Conservation (phyloP, 441 rosid species). For the Erodium moschatum region DNA sequence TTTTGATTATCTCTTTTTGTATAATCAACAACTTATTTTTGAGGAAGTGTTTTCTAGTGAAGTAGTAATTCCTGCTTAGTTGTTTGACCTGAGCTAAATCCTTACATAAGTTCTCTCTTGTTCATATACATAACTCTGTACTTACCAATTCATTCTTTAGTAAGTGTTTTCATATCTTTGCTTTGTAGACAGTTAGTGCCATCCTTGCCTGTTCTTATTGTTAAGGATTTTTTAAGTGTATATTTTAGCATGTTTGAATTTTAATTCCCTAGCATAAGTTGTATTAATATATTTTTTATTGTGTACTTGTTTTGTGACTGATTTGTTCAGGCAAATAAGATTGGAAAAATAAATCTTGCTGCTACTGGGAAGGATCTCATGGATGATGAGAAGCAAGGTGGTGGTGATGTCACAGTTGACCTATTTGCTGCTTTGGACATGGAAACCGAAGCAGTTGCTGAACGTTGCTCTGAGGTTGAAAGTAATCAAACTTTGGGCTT, state of each 20-base stretch:
- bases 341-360: constrained; percentile 97
- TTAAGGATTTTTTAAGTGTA: neutral
- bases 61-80: neutral
- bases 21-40: neutral
- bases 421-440: constrained; percentile 83
- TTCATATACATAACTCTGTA: neutral
- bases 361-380: constrained; percentile 99
- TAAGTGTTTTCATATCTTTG: neutral
- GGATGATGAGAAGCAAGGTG: constrained; percentile 99
- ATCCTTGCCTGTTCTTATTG: neutral
- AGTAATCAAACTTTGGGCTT: constrained; percentile 90
- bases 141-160: neutral
- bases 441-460: constrained; percentile 88
- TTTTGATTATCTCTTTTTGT: neutral
- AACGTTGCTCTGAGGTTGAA: constrained; percentile 70
- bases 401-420: constrained; percentile 91
- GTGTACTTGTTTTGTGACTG: constrained; percentile 10
- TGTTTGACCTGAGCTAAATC: neutral
- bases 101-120: neutral
- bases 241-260: neutral
- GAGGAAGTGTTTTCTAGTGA: neutral
- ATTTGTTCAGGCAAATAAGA: constrained; percentile 78
- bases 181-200: constrained; percentile 1
- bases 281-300: constrained; percentile 7
- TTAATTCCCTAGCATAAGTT: neutral